Evolutionary conservation across 495 filamentous ascomycete species (phyloP).

Genomic region (Penicillium ucsense): DNA sequence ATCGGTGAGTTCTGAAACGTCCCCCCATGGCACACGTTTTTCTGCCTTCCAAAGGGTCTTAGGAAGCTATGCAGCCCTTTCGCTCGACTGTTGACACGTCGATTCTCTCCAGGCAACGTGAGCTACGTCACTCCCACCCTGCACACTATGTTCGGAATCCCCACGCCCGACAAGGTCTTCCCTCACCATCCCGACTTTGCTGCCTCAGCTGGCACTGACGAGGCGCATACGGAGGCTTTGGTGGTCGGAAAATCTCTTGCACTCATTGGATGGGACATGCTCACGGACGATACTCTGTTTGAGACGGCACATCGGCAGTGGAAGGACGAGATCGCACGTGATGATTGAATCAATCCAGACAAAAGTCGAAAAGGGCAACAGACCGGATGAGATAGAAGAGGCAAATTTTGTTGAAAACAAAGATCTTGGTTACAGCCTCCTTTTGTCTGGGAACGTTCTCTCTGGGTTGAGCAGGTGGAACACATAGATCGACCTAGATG

Average conservation of each 20-base stretch:
- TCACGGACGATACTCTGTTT: slow-evolving; percentile 35
- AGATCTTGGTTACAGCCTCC: too few relatives aligned
- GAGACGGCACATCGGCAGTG: slow-evolving; percentile 22
- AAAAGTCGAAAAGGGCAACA: neutral
- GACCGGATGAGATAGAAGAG: neutral
- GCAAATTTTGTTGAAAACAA: neutral
- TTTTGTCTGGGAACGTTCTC: too few relatives aligned
- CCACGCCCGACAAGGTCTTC: slow-evolving; percentile 29
- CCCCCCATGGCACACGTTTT: too few relatives aligned
- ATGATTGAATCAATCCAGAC: slow-evolving; percentile 1
- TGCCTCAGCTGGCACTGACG: slow-evolving; percentile 42
- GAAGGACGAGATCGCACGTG: slow-evolving; percentile 14
- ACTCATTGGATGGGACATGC: slow-evolving; percentile 43
- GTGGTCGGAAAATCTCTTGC: slow-evolving; percentile 48
- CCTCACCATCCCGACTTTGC: slow-evolving; percentile 55
- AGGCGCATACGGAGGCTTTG: slow-evolving; percentile 41
- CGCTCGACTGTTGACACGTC: neutral
- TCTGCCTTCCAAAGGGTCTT: slow-evolving; percentile 7
- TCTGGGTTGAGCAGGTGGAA: too few relatives aligned
- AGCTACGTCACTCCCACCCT: slow-evolving; percentile 56
- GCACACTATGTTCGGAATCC: slow-evolving; percentile 49
- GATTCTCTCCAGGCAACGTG: slow-evolving; percentile 40
- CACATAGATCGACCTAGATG: too few relatives aligned
- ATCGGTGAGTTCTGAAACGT: slow-evolving; percentile 35
- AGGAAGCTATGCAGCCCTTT: neutral